A percentile compares a stretch with the other conserved stretches of the same genome.
phyloP scores from a whole-genome alignment of 805 yeast species.

The Teunomyces barrocoloradensis region DNA sequence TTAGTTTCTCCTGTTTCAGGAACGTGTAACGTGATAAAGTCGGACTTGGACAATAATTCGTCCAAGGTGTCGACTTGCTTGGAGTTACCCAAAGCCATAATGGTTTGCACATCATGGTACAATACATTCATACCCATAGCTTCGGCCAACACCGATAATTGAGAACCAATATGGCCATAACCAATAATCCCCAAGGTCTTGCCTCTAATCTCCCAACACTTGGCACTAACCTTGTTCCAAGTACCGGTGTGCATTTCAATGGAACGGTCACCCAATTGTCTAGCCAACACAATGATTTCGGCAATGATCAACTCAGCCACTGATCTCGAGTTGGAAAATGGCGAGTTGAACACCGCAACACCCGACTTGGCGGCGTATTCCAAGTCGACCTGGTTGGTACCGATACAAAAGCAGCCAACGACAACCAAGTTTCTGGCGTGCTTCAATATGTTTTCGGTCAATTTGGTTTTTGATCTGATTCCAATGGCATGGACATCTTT shows the following conservation, averaged over 20 bases:
- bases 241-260: conserved; percentile 93
- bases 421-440: conserved; percentile 88
- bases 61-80: conserved; percentile 84
- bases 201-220: conserved; percentile 99
- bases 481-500: conserved; percentile 94
- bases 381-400: conserved; percentile 96
- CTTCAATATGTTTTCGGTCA: conserved; percentile 72
- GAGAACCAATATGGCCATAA: conserved; percentile 98
- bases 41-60: conserved; percentile 76
- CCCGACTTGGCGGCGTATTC: conserved; percentile 90
- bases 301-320: conserved; percentile 97
- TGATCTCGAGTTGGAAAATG: conserved; percentile 96
- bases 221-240: conserved; percentile 94
- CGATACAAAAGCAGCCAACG: conserved; percentile 98
- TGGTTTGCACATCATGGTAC: conserved; percentile 87
- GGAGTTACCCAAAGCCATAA: conserved; percentile 96
- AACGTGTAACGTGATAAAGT: conserved; percentile 90
- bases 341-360: conserved; percentile 96
- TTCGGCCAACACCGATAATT: conserved; percentile 94
- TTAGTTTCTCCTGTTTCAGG: conserved; percentile 93
- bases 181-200: conserved; percentile 96
- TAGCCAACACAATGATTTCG: conserved; percentile 88
- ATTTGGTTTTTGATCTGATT: conserved; percentile 93
- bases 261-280: conserved; percentile 96
- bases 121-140: conserved; percentile 96